Evolutionary conservation across 2,329 filamentous ascomycete genomes (phyloP).

Genomic region (Sclerotinia minor): DNA sequence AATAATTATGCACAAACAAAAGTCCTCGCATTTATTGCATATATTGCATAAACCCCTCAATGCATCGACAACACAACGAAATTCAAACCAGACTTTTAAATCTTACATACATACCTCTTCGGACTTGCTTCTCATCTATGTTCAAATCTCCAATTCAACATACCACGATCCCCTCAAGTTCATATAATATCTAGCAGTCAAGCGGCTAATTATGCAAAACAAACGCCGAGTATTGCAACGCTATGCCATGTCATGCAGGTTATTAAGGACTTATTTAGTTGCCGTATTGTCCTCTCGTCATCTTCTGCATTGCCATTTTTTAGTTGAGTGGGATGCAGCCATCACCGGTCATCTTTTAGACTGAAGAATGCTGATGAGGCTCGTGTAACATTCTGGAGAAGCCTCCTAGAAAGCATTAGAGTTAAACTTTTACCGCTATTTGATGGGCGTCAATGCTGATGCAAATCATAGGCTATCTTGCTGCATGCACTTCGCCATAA

Average conservation of each 20-base stretch:
- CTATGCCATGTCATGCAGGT: background rate
- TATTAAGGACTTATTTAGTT: background rate
- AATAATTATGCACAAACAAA: background rate
- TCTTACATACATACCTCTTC: background rate
- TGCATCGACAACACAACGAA: background rate
- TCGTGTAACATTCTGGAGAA: background rate
- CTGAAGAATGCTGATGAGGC: background rate
- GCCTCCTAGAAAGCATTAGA: background rate
- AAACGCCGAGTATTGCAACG: background rate
- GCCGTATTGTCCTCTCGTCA: background rate
- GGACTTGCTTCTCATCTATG: background rate
- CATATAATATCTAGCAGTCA: background rate
- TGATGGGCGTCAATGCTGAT: background rate
- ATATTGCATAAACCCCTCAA: slow-evolving; percentile 1
- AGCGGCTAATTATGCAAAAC: background rate
- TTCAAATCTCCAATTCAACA: background rate
- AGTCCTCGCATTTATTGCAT: background rate
- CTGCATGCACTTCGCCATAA: background rate
- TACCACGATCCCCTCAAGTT: background rate
- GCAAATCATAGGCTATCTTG: too few relatives aligned
- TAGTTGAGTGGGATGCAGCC: background rate
- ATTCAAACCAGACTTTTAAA: background rate
- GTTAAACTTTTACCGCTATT: background rate
- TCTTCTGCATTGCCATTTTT: background rate
- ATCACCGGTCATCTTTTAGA: background rate